These are phyloP conservation scores for Mortierella sp. DNA, from an alignment of 371 early-diverging fungal genomes.

Conservation along the genomic window DNA sequence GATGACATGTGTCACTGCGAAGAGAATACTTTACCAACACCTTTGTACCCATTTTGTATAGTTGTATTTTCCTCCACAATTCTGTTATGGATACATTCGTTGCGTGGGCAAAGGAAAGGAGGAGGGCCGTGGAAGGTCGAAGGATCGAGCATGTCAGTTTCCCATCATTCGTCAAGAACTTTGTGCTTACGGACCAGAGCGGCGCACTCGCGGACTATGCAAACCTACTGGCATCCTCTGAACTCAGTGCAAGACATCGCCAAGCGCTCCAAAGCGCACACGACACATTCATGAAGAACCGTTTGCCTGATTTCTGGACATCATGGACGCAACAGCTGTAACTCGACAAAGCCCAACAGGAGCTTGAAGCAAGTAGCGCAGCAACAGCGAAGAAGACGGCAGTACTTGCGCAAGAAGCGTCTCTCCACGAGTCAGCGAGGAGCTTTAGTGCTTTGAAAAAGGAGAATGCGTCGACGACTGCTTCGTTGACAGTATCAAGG, in stretches of 20 bases:
- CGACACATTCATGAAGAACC: slow-evolving; percentile 12
- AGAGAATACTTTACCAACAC: slow-evolving; percentile 18
- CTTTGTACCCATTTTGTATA: slow-evolving; percentile 7
- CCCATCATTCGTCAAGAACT: slow-evolving; percentile 33
- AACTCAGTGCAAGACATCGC: slow-evolving; percentile 24
- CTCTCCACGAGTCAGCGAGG: slow-evolving; percentile 20
- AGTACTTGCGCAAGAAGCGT: slow-evolving; percentile 27
- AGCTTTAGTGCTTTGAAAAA: slow-evolving; percentile 44
- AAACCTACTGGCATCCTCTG: slow-evolving; percentile 19
- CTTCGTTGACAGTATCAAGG: slow-evolving; percentile 14
- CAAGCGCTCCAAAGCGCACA: slow-evolving; percentile 11
- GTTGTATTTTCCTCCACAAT: slow-evolving; percentile 11
- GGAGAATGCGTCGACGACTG: slow-evolving; percentile 54
- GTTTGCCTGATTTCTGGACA: slow-evolving; percentile 19
- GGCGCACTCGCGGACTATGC: slow-evolving; percentile 24
- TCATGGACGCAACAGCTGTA: background rate
- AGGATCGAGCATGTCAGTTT: slow-evolving; percentile 25
- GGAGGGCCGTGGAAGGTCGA: slow-evolving; percentile 26
- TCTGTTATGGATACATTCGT: slow-evolving; percentile 22
- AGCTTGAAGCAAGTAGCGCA: slow-evolving; percentile 25
- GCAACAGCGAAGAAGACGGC: slow-evolving; percentile 24
- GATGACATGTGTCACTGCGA: slow-evolving; percentile 12
- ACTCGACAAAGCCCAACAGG: slow-evolving; percentile 16
- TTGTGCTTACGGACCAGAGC: slow-evolving; percentile 31
- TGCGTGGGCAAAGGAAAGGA: slow-evolving; percentile 24